Evolutionary conservation across 2,329 filamentous ascomycete genomes (phyloP).

Genomic region (Hypocreales sp.): DNA sequence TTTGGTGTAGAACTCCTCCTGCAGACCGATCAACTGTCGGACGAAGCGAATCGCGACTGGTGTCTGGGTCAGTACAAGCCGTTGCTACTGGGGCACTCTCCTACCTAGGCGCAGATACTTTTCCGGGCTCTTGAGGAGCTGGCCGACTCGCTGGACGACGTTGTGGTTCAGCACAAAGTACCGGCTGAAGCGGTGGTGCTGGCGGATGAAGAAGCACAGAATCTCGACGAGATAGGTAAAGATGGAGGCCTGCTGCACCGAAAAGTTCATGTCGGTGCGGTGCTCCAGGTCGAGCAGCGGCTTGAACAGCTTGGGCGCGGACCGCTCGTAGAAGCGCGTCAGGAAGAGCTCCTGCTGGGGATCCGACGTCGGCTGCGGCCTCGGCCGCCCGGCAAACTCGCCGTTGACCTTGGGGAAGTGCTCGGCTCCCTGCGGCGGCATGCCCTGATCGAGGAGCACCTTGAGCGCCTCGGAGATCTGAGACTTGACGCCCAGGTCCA

Average conservation of each 20-base stretch:
- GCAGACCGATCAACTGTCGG: constrained; percentile 66
- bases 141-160: constrained; percentile 62
- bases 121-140: constrained; percentile 68
- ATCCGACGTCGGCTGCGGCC: constrained; percentile 36
- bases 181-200: constrained; percentile 75
- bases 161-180: constrained; percentile 73
- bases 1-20: constrained; percentile 83
- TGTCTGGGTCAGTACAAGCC: too few species aligned
- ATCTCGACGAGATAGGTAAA: constrained; percentile 88
- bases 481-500: constrained; percentile 85
- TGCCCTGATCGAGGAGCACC: constrained; percentile 67
- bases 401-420: constrained; percentile 46
- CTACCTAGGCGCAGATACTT: constrained; percentile 89
- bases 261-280: constrained; percentile 52
- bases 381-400: constrained; percentile 51
- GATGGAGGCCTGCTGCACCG: constrained; percentile 73
- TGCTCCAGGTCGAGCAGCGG: constrained; percentile 70
- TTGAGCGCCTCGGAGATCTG: constrained; percentile 94
- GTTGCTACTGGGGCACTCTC: too few species aligned
- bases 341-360: constrained; percentile 77
- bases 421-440: constrained; percentile 31
- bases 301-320: constrained; percentile 71
- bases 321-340: constrained; percentile 76
- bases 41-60: constrained; percentile 85
- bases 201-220: constrained; percentile 82